These are phyloP conservation scores for Kazachstania martiniae DNA, from an alignment of 805 yeast species.

Conservation along the genomic window DNA sequence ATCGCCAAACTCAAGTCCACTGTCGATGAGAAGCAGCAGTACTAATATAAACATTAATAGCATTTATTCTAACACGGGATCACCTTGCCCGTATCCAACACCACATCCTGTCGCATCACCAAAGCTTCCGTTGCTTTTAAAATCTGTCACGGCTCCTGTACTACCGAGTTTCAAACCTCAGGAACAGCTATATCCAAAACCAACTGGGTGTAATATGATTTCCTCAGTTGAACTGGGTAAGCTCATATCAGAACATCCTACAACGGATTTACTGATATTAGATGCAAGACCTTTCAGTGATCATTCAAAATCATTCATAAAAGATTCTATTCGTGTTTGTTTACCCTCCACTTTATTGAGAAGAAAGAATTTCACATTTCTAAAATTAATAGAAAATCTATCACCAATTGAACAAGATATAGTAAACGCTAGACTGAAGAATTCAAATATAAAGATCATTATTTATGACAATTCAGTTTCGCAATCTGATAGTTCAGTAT, in stretches of 20 bases:
- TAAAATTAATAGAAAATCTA: constrained; percentile 50
- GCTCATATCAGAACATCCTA: constrained; percentile 2
- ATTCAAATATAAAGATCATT: constrained; percentile 12
- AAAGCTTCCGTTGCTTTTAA: constrained; percentile 1
- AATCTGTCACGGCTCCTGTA: constrained; percentile 3
- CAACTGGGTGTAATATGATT: constrained; percentile 11
- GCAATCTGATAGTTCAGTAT: constrained; percentile 16
- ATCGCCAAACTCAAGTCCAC: no score
- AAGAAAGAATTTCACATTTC: constrained; percentile 59
- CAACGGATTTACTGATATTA: constrained; percentile 9
- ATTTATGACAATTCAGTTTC: constrained; percentile 18
- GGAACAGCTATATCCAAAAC: constrained; percentile 17
- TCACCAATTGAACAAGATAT: constrained; percentile 35
- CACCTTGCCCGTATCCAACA: background rate
- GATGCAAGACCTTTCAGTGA: constrained; percentile 81
- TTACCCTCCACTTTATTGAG: constrained; percentile 82
- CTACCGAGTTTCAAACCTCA: constrained; percentile 14
- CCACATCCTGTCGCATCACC: no score
- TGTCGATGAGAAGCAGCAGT: no score
- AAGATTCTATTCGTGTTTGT: constrained; percentile 62
- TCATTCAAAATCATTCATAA: constrained; percentile 46
- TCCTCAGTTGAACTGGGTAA: constrained; percentile 15
- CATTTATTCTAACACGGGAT: background rate
- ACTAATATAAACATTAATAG: background rate
- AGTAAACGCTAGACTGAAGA: constrained; percentile 4